Evolutionary conservation across 441 rosid genomes (phyloP), one percentile per base, ranked within the genome.

Genomic region (Populus tomentosa): DNA sequence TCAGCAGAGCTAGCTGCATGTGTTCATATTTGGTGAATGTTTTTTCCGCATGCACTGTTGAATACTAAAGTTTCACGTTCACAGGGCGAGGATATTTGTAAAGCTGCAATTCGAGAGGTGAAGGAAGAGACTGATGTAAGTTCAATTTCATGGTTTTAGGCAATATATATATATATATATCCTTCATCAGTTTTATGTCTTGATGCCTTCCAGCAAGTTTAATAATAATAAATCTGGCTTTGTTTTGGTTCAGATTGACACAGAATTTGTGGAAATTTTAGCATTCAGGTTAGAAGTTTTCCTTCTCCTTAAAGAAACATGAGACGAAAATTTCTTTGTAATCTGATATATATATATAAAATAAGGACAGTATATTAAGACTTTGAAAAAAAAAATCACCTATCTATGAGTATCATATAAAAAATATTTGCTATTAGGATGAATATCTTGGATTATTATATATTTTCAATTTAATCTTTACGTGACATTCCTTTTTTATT

Each of bases 121-220:
- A 76, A 61, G 38, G 79, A 76, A 76, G 79, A 76, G 73, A 76
- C 79, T 2, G 74, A n/a, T 21, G 79, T 76, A 13, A 69, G 79
- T 69, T 56, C 16, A 18, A 59, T 33, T 61, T 23, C 63, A 18
- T 10, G 1, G 21, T 42, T 70, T 8, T 1, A 16, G 8, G n/a
- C 21, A 53, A 38, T 38, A 38, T 40, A 40, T 42, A 42, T 42
- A 46, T 46, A 46, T 46, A 46, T 46, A 14, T 46, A 46, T 46
- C 20, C 56, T 46, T 38, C 46, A 38, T 38, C 14, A 14, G n/a
- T 53, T 18, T 53, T 53, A 53, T 0, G 61, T 53, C 10, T 23
- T 20, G 53, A 33, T 35, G 10, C 8, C 40, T 69, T 18, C 7
- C 23, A 16, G 24, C 7, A 3, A 16, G 3, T 18, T 11, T 7